phyloP scores from a whole-genome alignment of 176 grass and related monocot species.

The Coix lacrymajobi region DNA sequence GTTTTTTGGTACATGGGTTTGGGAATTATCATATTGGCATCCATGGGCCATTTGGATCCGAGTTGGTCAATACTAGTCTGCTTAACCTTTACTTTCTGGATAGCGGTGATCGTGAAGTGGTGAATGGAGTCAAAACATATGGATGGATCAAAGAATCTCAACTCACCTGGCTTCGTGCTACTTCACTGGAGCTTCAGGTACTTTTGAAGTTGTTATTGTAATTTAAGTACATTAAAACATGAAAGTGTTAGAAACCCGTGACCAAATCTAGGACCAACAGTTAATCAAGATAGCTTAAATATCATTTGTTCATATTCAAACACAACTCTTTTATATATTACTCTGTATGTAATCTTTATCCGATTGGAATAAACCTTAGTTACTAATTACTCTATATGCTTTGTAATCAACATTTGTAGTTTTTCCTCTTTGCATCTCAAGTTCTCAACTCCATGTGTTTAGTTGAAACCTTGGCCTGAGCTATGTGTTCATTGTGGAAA shows the following conservation, averaged over 20 bases:
- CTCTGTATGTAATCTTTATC: not conserved
- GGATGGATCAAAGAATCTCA: slow-evolving; percentile 95
- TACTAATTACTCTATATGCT: not conserved
- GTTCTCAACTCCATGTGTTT: not conserved
- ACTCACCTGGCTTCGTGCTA: slow-evolving; percentile 56
- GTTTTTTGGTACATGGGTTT: slow-evolving; percentile 72
- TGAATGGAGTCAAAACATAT: slow-evolving; percentile 66
- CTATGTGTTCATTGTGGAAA: not conserved
- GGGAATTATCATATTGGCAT: slow-evolving; percentile 81
- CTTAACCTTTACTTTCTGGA: slow-evolving; percentile 91
- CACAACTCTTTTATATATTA: not conserved
- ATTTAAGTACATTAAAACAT: not conserved
- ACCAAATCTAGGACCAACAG: not conserved
- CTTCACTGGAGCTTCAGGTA: slow-evolving; percentile 67
- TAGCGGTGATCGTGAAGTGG: slow-evolving; percentile 72
- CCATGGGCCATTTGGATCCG: slow-evolving; percentile 59
- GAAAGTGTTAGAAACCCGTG: not conserved
- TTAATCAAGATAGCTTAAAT: not conserved
- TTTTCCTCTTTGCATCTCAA: not conserved
- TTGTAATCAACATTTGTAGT: not conserved
- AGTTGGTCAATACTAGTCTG: slow-evolving; percentile 65
- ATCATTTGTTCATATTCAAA: not conserved
- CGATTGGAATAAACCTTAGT: not conserved
- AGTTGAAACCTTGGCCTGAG: not conserved
- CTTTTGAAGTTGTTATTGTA: not conserved